These are phyloP conservation scores for Xylariaceae sp. DNA, from an alignment of 2,329 filamentous ascomycete genomes.

Conservation along the genomic window DNA sequence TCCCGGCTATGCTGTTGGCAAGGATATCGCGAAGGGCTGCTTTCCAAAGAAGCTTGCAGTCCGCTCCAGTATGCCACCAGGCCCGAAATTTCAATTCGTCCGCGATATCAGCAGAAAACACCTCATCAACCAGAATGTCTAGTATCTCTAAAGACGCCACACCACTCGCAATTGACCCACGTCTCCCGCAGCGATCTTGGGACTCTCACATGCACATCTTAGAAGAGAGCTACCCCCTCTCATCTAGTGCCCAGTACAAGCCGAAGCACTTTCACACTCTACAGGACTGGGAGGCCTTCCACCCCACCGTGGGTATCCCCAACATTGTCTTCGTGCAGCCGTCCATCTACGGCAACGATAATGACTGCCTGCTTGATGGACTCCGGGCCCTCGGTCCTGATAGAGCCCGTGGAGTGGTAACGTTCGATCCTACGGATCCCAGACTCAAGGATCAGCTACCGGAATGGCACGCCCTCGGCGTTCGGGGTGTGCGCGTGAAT, in stretches of 20 bases:
- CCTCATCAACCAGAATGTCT: no score
- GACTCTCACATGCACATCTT: conserved; percentile 63
- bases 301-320: conserved; percentile 45
- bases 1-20: no score
- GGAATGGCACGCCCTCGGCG: conserved; percentile 54
- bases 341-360: conserved; percentile 59
- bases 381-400: conserved; percentile 45
- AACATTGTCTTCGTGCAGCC: conserved; percentile 60
- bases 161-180: not conserved
- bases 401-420: conserved; percentile 52
- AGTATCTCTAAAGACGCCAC: no score
- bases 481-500: conserved; percentile 57
- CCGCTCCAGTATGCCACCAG: no score
- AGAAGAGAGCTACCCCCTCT: conserved; percentile 50
- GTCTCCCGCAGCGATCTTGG: conserved; percentile 44
- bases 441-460: conserved; percentile 37
- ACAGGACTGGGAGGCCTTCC: conserved; percentile 48
- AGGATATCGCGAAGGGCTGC: no score
- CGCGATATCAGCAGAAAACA: no score
- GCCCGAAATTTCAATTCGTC: no score
- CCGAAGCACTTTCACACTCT: conserved; percentile 48
- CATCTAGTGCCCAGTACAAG: conserved; percentile 46
- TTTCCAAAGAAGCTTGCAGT: no score
- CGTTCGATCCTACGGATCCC: conserved; percentile 46
- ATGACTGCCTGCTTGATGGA: conserved; percentile 54